A percentile compares a stretch with the other conserved stretches of the same genome.
Evolutionary conservation across 768 basidiomycete genomes (phyloP).

Genomic region (Xanthoconium stramineum): DNA sequence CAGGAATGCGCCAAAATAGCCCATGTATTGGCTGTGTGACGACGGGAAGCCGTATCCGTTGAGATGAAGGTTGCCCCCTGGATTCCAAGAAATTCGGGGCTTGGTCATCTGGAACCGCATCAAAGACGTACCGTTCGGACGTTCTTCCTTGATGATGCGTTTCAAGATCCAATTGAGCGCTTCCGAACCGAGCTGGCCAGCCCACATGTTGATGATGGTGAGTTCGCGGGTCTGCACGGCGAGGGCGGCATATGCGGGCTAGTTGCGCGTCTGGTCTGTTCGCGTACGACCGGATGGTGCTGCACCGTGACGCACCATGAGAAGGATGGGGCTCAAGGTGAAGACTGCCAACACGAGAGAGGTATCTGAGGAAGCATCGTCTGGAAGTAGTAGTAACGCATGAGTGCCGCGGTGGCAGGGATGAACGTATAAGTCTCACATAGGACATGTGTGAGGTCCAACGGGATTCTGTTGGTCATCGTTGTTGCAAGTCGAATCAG

Average conservation of each 20-base stretch:
- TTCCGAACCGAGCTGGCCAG: slow-evolving; percentile 72
- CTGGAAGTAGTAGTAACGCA: slow-evolving; percentile 32
- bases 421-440: slow-evolving; percentile 38
- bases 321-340: slow-evolving; percentile 67
- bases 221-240: slow-evolving; percentile 76
- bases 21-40: slow-evolving; percentile 90
- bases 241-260: slow-evolving; percentile 80
- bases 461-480: slow-evolving; percentile 36
- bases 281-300: not conserved
- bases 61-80: slow-evolving; percentile 14
- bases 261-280: slow-evolving; percentile 6
- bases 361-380: slow-evolving; percentile 57
- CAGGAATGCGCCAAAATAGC: slow-evolving; percentile 77
- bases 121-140: slow-evolving; percentile 51
- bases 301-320: slow-evolving; percentile 61
- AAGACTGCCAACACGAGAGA: slow-evolving; percentile 59
- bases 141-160: slow-evolving; percentile 59
- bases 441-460: slow-evolving; percentile 67
- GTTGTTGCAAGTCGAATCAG: not conserved
- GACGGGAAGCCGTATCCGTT: slow-evolving; percentile 86
- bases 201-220: slow-evolving; percentile 80
- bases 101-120: not conserved
- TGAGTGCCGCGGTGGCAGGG: not conserved
- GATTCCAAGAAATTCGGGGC: not conserved
- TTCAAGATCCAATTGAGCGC: slow-evolving; percentile 69